These are phyloP conservation scores for Phytomonas francai DNA, from an alignment of 208 protist genomes.

Conservation along the genomic window DNA sequence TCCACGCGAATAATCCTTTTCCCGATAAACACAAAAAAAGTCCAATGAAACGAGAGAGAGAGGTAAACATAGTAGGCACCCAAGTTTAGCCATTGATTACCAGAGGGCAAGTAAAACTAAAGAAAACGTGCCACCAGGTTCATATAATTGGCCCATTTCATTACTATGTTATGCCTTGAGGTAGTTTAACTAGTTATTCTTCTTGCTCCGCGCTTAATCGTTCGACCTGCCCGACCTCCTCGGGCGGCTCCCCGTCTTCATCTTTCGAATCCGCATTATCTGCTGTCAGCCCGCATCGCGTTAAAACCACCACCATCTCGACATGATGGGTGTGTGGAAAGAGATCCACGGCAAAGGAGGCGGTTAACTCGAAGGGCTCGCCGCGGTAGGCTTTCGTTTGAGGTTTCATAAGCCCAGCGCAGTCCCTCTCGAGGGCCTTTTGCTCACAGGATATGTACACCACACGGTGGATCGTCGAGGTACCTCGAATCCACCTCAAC, in stretches of 20 bases:
- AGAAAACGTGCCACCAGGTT: not conserved
- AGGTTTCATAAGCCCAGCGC: constrained; percentile 66
- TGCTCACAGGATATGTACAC: constrained; percentile 96
- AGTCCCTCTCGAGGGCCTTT: constrained; percentile 84
- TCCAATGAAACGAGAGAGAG: not conserved
- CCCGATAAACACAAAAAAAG: not conserved
- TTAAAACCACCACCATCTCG: constrained; percentile 91
- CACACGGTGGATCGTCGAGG: constrained; percentile 71
- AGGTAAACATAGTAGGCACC: not conserved
- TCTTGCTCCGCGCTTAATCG: not conserved
- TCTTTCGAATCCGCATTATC: constrained; percentile 1
- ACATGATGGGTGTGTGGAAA: constrained; percentile 94
- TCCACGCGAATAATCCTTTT: not conserved
- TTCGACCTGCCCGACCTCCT: not conserved
- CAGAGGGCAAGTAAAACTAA: not conserved
- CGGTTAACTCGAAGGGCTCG: constrained; percentile 78
- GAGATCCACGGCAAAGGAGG: constrained; percentile 89
- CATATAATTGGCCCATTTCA: not conserved
- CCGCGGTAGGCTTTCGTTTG: constrained; percentile 67
- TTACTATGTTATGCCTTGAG: not conserved
- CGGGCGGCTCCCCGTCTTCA: constrained; percentile 2
- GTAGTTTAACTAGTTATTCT: not conserved
- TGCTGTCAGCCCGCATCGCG: constrained; percentile 20
- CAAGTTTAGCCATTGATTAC: not conserved
- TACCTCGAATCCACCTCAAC: constrained; percentile 90